phyloP scores from a whole-genome alignment of 2,329 filamentous ascomycete species.

The Biscogniauxia mediterranea region DNA sequence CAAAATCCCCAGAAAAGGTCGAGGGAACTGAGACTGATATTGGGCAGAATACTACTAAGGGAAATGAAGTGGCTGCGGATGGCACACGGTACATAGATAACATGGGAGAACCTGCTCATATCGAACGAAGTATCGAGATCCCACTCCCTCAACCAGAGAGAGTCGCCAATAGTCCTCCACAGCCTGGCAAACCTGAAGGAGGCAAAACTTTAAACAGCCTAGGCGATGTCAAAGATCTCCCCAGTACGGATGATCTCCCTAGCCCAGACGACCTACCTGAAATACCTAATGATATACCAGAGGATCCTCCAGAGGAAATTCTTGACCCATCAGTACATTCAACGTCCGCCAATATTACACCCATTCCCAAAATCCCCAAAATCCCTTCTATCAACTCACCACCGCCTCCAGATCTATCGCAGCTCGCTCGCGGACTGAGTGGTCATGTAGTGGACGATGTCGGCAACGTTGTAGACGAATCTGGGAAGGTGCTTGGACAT shows the following conservation, averaged over 20 bases:
- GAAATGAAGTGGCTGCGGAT: not conserved
- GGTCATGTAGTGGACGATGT: slow-evolving; percentile 53
- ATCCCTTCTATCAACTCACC: slow-evolving; percentile 40
- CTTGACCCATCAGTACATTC: slow-evolving; percentile 33
- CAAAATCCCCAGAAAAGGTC: not conserved
- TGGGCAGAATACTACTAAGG: not conserved
- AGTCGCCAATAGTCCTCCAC: slow-evolving; percentile 12
- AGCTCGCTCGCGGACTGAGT: slow-evolving; percentile 42
- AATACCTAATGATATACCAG: slow-evolving; percentile 23
- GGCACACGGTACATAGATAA: slow-evolving; percentile 22
- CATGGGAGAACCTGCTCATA: slow-evolving; percentile 31
- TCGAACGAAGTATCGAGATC: slow-evolving; percentile 32
- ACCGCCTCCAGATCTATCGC: slow-evolving; percentile 29
- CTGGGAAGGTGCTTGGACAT: slow-evolving; percentile 50
- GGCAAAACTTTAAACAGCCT: slow-evolving; percentile 18
- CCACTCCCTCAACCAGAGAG: slow-evolving; percentile 28
- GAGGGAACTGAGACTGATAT: not conserved
- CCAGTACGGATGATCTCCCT: slow-evolving; percentile 19
- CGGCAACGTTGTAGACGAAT: slow-evolving; percentile 50
- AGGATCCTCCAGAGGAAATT: slow-evolving; percentile 34
- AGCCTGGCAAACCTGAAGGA: slow-evolving; percentile 10
- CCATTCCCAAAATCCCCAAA: slow-evolving; percentile 42
- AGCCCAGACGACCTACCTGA: slow-evolving; percentile 23
- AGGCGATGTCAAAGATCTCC: slow-evolving; percentile 24
- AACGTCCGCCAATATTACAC: slow-evolving; percentile 39